These are phyloP conservation scores for Acorus calamus DNA, from an alignment of 106 monocot species.

Conservation along the genomic window DNA sequence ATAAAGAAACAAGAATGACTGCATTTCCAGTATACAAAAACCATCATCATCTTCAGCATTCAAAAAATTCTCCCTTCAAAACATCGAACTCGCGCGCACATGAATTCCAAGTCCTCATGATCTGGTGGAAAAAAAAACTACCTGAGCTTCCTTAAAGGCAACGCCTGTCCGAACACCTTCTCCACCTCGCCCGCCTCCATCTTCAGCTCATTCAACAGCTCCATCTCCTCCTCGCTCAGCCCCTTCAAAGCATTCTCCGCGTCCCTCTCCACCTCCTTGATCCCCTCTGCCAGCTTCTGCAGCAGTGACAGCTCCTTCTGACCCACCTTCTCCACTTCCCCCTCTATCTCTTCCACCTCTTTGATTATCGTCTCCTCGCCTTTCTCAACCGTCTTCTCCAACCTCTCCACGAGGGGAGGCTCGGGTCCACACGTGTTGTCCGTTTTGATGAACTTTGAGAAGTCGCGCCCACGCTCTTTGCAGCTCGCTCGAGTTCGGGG, in stretches of 20 bases:
- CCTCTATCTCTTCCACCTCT: slow-evolving; percentile 71
- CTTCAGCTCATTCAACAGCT: slow-evolving; percentile 62
- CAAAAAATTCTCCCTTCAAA: too few species aligned
- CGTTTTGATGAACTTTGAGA: slow-evolving; percentile 66
- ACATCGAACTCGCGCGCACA: too few species aligned
- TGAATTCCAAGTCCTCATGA: too few species aligned
- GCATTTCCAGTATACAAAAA: too few species aligned
- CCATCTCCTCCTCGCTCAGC: slow-evolving; percentile 75
- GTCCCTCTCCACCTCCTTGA: slow-evolving; percentile 51
- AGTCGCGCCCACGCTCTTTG: slow-evolving; percentile 63
- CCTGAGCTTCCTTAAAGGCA: slow-evolving; percentile 78
- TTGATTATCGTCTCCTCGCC: slow-evolving; percentile 82
- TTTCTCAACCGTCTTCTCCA: slow-evolving; percentile 87
- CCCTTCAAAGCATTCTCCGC: slow-evolving; percentile 46
- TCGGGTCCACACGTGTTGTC: slow-evolving; percentile 90
- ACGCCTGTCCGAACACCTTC: slow-evolving; percentile 51
- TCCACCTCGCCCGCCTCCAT: slow-evolving; percentile 84
- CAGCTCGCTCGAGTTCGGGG: slow-evolving; percentile 72
- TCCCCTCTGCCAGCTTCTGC: slow-evolving; percentile 46
- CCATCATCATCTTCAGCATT: too few species aligned
- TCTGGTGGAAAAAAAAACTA: slow-evolving; percentile 11
- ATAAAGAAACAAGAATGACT: too few species aligned
- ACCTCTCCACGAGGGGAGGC: slow-evolving; percentile 74
- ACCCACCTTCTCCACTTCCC: slow-evolving; percentile 39
- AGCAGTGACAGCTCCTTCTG: slow-evolving; percentile 45